Conservation (phyloP, 257 asterid species). For the Gynochthodes officinalis region DNA sequence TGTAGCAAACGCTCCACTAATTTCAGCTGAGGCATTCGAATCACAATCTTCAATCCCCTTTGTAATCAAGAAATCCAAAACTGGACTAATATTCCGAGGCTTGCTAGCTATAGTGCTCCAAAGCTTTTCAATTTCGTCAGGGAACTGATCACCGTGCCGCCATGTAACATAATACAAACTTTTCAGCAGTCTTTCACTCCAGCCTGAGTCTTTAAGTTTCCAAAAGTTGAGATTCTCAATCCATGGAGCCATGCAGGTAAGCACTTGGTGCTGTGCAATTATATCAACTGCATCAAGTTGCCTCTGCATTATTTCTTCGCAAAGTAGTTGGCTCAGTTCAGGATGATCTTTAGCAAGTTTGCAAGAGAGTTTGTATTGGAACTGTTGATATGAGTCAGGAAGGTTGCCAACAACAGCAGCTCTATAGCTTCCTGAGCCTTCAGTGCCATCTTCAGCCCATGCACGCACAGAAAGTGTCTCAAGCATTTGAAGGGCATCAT, state of each 20-base stretch:
- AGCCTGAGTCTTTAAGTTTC: slow-evolving; percentile 96
- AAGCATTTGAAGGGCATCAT: slow-evolving; percentile 99
- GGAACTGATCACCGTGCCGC: slow-evolving; percentile 99
- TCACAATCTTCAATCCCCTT: slow-evolving; percentile 99
- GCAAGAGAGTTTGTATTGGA: slow-evolving; percentile 97
- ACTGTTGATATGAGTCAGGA: slow-evolving; percentile 98
- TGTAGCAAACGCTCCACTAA: slow-evolving; percentile 99
- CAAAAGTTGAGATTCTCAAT: slow-evolving; percentile 97
- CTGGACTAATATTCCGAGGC: slow-evolving; percentile 94
- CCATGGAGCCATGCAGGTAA: slow-evolving; percentile 99
- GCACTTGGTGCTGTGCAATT: slow-evolving; percentile 98
- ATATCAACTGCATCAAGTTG: slow-evolving; percentile 99
- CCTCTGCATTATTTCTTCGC: slow-evolving; percentile 99
- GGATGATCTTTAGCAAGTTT: slow-evolving; percentile 99
- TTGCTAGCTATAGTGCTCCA: slow-evolving; percentile 99
- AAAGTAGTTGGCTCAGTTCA: slow-evolving; percentile 92
- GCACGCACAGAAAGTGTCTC: slow-evolving; percentile 97
- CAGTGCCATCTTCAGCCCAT: slow-evolving; percentile 98
- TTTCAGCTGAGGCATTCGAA: slow-evolving; percentile 97
- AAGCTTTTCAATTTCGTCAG: slow-evolving; percentile 97
- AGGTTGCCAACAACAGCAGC: slow-evolving; percentile 99
- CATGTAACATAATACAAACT: slow-evolving; percentile 94
- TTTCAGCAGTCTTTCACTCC: slow-evolving; percentile 95
- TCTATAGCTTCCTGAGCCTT: slow-evolving; percentile 81
- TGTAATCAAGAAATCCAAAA: slow-evolving; percentile 90